These are phyloP conservation scores for Cerioporus squamosus DNA, from an alignment of 1,284 basidiomycete genomes.

Conservation along the genomic window DNA sequence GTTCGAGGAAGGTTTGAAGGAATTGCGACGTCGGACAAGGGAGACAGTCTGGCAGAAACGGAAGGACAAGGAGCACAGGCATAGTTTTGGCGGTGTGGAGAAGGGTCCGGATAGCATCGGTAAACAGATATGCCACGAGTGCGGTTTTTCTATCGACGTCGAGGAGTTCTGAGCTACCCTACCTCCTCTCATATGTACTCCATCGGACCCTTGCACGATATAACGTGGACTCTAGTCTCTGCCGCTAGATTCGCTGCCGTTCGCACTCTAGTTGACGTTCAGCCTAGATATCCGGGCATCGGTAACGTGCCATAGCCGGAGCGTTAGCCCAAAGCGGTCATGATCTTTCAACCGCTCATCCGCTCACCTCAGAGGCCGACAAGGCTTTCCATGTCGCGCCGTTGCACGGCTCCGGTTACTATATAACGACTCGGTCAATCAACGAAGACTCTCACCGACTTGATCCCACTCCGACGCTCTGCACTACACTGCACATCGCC, in stretches of 20 bases:
- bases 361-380: no score
- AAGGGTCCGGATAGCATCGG: constrained; percentile 55
- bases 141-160: constrained; percentile 87
- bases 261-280: no score
- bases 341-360: background rate
- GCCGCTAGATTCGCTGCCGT: no score
- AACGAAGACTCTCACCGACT: no score
- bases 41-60: constrained; percentile 90
- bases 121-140: constrained; percentile 80
- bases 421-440: no score
- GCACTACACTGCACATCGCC: no score
- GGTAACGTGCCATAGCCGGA: background rate
- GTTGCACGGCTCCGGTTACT: no score
- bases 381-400: no score
- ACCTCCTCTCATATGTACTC: background rate
- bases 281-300: background rate
- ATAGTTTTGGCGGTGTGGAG: constrained; percentile 74
- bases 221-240: no score
- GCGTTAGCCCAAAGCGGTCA: background rate
- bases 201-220: background rate
- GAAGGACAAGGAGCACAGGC: constrained; percentile 86
- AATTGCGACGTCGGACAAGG: constrained; percentile 83
- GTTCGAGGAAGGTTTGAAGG: constrained; percentile 85
- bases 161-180: constrained; percentile 65
- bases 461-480: no score